phyloP scores from a whole-genome alignment of 148 eudicot genomes.

The Talinum fruticosum region DNA sequence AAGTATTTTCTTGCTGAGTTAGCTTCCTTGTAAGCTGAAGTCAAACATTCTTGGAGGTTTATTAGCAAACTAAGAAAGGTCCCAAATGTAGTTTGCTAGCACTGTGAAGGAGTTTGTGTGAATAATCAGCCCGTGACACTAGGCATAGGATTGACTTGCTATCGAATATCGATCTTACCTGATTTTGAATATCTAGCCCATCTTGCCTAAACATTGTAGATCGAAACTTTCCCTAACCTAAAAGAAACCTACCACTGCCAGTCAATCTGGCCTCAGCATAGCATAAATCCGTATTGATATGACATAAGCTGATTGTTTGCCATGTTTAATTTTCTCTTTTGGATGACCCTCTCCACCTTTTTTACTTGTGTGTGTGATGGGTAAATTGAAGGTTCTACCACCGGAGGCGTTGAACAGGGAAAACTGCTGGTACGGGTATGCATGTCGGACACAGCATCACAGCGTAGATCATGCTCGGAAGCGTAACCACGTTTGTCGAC shows the following conservation, averaged over 20 bases:
- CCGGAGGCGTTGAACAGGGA: conserved; percentile 55
- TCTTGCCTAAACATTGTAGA: not conserved
- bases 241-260: too few relatives aligned
- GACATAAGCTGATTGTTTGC: too few relatives aligned
- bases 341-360: too few relatives aligned
- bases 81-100: too few relatives aligned
- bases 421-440: conserved; percentile 92
- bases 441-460: conserved; percentile 83
- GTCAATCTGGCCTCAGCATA: not conserved
- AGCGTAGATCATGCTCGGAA: conserved; percentile 72
- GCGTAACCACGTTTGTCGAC: conserved; percentile 89
- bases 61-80: too few relatives aligned
- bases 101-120: too few relatives aligned
- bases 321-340: too few relatives aligned
- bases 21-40: too few relatives aligned
- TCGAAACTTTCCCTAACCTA: not conserved
- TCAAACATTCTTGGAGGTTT: too few relatives aligned
- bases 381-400: conserved; percentile 50
- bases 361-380: not conserved
- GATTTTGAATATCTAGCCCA: not conserved
- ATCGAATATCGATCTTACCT: not conserved
- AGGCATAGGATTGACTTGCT: not conserved
- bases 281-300: not conserved
- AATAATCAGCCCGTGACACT: too few relatives aligned
- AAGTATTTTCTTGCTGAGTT: too few relatives aligned